Evolutionary conservation across 2,329 filamentous ascomycete genomes (phyloP), one percentile per base, ranked within the genome.

Genomic region (Apiospora marii): DNA sequence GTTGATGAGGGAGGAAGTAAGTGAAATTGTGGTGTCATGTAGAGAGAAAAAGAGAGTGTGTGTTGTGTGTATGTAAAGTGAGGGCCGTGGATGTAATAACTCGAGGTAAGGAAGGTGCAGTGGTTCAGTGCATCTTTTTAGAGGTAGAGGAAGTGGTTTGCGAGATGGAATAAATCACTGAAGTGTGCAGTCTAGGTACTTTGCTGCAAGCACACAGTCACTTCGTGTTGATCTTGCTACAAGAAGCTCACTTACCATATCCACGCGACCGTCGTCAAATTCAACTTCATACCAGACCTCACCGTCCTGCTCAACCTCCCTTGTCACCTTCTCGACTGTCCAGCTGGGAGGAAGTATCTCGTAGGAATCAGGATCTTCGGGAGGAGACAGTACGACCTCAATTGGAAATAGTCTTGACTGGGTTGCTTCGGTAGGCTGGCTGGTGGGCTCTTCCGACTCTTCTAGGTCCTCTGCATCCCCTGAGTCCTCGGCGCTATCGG

Each of bases 221-320:
- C 58, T 14, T 22, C 58, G 37, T 30, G 61, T 16, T 30, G 61
- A 12, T 34, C 14, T 16, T 48, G 30, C 77, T 77, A 79, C 71
- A 80, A 77, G 72, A 70, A 71, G 71, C 34, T 70, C 41, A 84
- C 86, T 82, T 81, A 88, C 87, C 76, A 82, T 73, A 71, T 86
- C 82, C 74, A 83, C 75, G 69, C 82, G 81, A 34, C 86, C 86
- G 74, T 88, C 86, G 43, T 83, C 82, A 68, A 87, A 87, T 73
- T 87, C 85, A 14, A 85, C 80, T 5, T 75, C 78, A 61, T 84
- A 85, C 30, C 77, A 78, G 1, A 76, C 30, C 13, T 81, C 75
- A 12, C 74, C 72, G 41, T 67, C 76, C 0, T 76, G 73, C 19
- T 79, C 74, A 19, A 79, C 74, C 70, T 83, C 76, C 6, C 80